Evolutionary conservation across 306 rosid species (phyloP).

Genomic region (Gastrolobium villosum): DNA sequence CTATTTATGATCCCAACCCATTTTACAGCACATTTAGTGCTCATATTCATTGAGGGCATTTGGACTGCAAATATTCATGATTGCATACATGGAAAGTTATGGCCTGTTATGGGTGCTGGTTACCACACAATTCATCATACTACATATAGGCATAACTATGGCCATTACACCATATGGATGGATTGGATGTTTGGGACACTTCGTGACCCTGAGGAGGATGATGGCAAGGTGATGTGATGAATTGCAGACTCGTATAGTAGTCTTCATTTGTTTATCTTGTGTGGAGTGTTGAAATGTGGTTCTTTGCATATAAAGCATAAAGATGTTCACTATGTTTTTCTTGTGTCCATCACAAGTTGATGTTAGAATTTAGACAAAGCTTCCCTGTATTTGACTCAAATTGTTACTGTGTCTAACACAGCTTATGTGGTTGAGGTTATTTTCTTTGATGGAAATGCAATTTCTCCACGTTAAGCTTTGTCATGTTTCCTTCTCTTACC

Average conservation of each 20-base stretch:
- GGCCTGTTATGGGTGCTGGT: slow-evolving; percentile 99
- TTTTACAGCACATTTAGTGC: slow-evolving; percentile 71
- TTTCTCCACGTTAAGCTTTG: not conserved
- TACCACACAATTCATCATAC: slow-evolving; percentile 97
- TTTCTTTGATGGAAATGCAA: slow-evolving; percentile 38
- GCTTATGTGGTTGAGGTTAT: slow-evolving; percentile 26
- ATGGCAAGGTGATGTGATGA: slow-evolving; percentile 61
- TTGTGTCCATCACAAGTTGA: slow-evolving; percentile 30
- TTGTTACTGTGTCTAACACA: slow-evolving; percentile 24
- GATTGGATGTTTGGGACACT: slow-evolving; percentile 99
- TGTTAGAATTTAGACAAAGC: slow-evolving; percentile 11
- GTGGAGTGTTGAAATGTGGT: slow-evolving; percentile 15
- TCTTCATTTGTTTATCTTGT: not conserved
- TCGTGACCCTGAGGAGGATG: slow-evolving; percentile 69
- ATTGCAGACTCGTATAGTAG: not conserved
- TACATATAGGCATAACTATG: slow-evolving; percentile 90
- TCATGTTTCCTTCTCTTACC: not conserved
- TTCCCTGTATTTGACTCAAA: slow-evolving; percentile 30
- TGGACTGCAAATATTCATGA: slow-evolving; percentile 98
- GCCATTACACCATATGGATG: slow-evolving; percentile 93
- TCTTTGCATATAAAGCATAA: slow-evolving; percentile 48
- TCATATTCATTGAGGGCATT: slow-evolving; percentile 74
- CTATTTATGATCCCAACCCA: slow-evolving; percentile 81
- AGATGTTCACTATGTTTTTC: slow-evolving; percentile 23
- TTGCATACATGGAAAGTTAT: slow-evolving; percentile 76